Conservation (phyloP, 106 monocot genomes). For the Platanthera guangdongensis region DNA sequence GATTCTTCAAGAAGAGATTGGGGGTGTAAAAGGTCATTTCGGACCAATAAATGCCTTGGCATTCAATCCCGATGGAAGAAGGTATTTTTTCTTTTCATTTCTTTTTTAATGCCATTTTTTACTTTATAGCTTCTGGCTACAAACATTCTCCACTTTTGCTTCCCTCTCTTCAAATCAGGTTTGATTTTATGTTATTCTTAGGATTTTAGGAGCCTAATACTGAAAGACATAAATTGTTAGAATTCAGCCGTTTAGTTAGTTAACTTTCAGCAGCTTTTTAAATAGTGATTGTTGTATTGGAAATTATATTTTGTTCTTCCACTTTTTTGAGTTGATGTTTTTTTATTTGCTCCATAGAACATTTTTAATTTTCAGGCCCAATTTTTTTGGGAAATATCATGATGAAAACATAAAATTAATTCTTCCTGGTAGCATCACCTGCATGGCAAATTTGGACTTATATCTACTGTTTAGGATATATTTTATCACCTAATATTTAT, state of each 20-base stretch:
- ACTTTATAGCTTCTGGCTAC: neutral
- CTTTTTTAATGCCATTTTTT: neutral
- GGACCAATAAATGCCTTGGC: conserved; percentile 93
- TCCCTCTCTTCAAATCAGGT: neutral
- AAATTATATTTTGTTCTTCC: neutral
- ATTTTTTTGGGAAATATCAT: neutral
- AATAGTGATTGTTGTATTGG: neutral
- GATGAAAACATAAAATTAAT: neutral
- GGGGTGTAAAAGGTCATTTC: conserved; percentile 96
- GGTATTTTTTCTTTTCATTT: conserved; percentile 27
- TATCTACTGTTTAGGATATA: neutral
- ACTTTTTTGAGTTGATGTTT: neutral
- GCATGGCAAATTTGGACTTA: neutral
- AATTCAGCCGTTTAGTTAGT: neutral
- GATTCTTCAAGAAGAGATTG: conserved; percentile 98
- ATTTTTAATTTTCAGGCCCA: neutral
- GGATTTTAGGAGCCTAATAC: neutral
- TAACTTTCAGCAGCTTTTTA: neutral
- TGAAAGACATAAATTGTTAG: neutral
- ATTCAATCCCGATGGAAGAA: conserved; percentile 96
- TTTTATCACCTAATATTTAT: neutral
- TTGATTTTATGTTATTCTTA: neutral
- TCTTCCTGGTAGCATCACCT: neutral
- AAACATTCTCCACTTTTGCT: neutral
- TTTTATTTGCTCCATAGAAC: neutral